Evolutionary conservation across 441 rosid species (phyloP).

Genomic region (Erodium chrysanthum): DNA sequence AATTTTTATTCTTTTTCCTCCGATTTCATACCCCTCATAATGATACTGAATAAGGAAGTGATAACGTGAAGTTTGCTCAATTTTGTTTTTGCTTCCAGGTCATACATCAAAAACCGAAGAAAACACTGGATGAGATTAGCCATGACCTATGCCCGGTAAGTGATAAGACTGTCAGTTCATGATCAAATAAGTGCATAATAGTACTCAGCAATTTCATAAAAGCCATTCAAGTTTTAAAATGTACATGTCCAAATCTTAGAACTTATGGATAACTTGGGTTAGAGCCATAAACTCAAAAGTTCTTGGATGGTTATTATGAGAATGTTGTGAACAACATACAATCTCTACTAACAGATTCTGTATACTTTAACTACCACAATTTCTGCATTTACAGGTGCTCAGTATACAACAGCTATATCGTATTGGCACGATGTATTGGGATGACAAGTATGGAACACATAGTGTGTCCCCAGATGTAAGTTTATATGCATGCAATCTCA

Average conservation of each 20-base stretch:
- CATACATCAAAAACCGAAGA: conserved; percentile 94
- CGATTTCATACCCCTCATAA: background rate
- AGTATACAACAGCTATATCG: conserved; percentile 93
- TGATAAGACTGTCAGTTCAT: conserved; percentile 2
- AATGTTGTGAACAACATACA: no score
- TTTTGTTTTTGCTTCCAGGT: conserved; percentile 37
- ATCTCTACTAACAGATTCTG: no score
- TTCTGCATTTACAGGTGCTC: conserved; percentile 46
- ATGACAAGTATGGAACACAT: conserved; percentile 94
- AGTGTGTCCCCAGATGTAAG: conserved; percentile 92
- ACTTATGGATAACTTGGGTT: no score
- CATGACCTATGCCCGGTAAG: conserved; percentile 93
- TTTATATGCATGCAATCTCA: conserved; percentile 14
- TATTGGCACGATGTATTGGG: conserved; percentile 99
- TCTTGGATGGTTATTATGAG: no score
- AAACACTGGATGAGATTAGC: conserved; percentile 84
- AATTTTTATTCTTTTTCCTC: conserved; percentile 3
- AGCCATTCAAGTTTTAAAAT: no score
- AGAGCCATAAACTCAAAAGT: no score
- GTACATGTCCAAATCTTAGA: no score
- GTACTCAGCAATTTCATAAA: no score
- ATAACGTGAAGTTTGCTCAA: background rate
- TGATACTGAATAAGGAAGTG: conserved; percentile 1
- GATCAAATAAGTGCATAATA: no score
- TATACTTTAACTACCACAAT: no score